Base-by-base conservation (phyloP, 352 stramenopile species). In the Phytophthora capsici region DNA sequence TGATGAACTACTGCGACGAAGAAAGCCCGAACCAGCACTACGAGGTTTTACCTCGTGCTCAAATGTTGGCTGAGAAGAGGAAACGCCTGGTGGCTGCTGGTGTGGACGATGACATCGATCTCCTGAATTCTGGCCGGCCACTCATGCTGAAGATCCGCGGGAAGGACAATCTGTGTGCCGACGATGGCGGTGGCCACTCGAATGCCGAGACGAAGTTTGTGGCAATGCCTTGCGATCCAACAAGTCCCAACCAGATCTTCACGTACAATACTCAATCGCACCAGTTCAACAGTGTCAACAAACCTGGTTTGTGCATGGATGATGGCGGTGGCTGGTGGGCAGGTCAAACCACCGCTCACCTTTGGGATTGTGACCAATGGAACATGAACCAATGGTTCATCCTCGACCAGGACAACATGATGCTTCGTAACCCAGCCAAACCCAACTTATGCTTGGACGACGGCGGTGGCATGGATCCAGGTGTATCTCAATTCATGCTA, bases 21-120 rank as follows among this genome's bases (percentile, higher is more conserved):
- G 46, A 54, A 43, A 66, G 47, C 28, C 38, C 66, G 49, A 84
- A 84, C 47, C 75, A 84, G 36, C 65, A 75, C 56, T 84, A 79
- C 32, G 66, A 78, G 38, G 50, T 75, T 9, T 14, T 75, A 14
- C 32, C 64, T 43, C 47, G 45, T 12, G 57, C 58, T 20, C 23
- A 22, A 0, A 51, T 71, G 32, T 7, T 57, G n/a, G 36, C 38
- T 2, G 40, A 65, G 17, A 59, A 69, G 53, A 66, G 45, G 41
- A 61, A 66, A 36, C 46, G 22, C 0, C 34, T 69, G 12, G 28
- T 57, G 25, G 59, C 54, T 48, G 53, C 62, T 32, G 62, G 46
- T 12, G 9, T 65, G n/a, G 53, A 69, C 23, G 54, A 69, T n/a
- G 47, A 58, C 8, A 19, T 59, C 17, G 32, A 69, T 26, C 62